These are phyloP conservation scores for Strombidium stylifer DNA, from an alignment of 73 alveolate genomes.

Conservation along the genomic window DNA sequence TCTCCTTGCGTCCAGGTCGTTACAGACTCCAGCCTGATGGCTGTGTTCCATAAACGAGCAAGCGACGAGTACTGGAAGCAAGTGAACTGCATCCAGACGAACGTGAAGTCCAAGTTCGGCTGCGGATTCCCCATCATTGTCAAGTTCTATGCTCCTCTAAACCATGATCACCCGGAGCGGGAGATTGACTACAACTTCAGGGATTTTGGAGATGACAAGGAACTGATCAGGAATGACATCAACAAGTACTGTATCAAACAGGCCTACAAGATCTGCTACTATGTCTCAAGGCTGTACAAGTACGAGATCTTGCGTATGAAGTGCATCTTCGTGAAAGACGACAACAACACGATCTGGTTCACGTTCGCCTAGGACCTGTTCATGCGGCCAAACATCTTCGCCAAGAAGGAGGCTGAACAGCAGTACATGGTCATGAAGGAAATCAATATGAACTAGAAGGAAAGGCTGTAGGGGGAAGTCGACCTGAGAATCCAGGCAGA, in stretches of 20 bases:
- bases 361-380: too few species aligned
- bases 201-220: too few species aligned
- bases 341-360: slow-evolving; percentile 53
- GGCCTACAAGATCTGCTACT: slow-evolving; percentile 38
- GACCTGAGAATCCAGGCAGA: too few species aligned
- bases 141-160: slow-evolving; percentile 22
- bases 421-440: too few species aligned
- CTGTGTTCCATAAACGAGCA: slow-evolving; percentile 39
- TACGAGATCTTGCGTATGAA: slow-evolving; percentile 41
- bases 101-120: slow-evolving; percentile 36
- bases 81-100: slow-evolving; percentile 48
- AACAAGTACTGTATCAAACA: slow-evolving; percentile 18
- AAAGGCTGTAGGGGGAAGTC: too few species aligned
- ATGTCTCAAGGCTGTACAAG: slow-evolving; percentile 41
- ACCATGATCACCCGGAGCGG: neutral
- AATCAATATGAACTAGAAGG: too few species aligned
- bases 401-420: too few species aligned
- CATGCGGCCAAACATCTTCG: too few species aligned
- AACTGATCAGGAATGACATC: slow-evolving; percentile 1
- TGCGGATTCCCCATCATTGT: slow-evolving; percentile 31
- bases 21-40: slow-evolving; percentile 40
- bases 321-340: slow-evolving; percentile 53
- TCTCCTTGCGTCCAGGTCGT: too few species aligned
- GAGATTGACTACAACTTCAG: slow-evolving; percentile 7
- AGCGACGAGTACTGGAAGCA: slow-evolving; percentile 59